Base-by-base conservation (phyloP, 371 early-diverging fungal genomes). In the Mortierella sp. region DNA sequence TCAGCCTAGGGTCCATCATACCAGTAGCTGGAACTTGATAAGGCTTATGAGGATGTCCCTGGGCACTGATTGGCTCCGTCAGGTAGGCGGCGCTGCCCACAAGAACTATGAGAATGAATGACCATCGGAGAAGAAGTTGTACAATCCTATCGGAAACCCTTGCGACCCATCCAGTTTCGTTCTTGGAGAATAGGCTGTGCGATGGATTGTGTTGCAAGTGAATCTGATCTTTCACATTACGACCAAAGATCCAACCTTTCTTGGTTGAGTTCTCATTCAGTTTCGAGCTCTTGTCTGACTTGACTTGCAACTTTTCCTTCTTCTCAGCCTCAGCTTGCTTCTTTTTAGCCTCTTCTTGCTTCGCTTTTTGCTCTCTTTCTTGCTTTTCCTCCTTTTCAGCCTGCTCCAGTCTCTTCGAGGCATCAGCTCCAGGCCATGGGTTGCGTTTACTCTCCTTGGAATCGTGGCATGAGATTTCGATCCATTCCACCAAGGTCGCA, bases 381-480 rank as follows among this genome's bases (percentile, higher is more conserved):
- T 62, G 32, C 45, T 64, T 60, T 58, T 65, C 54, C n/a, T 65
- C 69, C n/a, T 68, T 63, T 30, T 59, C 52, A 5, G 52, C 62
- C 28, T 72, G 32, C 43, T 70, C 71, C 57, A 80, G 40, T 20
- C 80, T 63, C 62, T 64, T 71, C 62, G 47, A 11, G 0, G 80
- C 80, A 0, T 80, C 75, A 0, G 63, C 68, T 22, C 80, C 80
- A 1, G 80, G 80, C 80, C 80, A 80, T 11, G 80, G 72, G 24
- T 68, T 80, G 30, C 58, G 66, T 20, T 68, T 66, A 3, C 62
- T 65, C 43, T 80, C 80, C 40, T 80, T 80, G 6, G 54, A 20
- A 65, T 80, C 72, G 16, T 68, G 43, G 51, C 80, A 80, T 0
- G 47, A n/a, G 12, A 75, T 66, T 37, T 80, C 80, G 35, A 80